phyloP scores from a whole-genome alignment of 2,329 filamentous ascomycete genomes.

The Neopestalotiopsis sp. region DNA sequence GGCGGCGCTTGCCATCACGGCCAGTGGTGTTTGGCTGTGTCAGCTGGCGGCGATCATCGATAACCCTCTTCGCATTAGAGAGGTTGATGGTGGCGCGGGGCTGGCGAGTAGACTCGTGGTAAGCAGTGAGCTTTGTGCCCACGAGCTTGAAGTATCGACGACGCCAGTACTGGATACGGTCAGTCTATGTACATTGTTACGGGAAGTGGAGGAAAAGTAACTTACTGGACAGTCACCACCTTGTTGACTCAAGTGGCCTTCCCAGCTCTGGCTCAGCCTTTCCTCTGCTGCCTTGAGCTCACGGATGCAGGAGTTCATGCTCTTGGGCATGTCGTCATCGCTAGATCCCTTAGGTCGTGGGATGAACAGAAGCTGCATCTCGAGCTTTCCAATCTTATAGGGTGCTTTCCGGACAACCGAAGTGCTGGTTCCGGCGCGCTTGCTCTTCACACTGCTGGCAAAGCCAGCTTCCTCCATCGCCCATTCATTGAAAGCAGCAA shows the following conservation, averaged over 20 bases:
- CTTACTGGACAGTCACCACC: conserved; percentile 96
- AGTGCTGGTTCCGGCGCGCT: conserved; percentile 68
- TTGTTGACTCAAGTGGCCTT: conserved; percentile 93
- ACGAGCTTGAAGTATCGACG: conserved; percentile 95
- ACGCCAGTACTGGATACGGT: conserved; percentile 81
- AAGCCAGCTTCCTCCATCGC: conserved; percentile 82
- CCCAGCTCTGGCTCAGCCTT: conserved; percentile 77
- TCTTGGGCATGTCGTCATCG: conserved; percentile 99
- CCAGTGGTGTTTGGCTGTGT: conserved; percentile 83
- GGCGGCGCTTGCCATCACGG: conserved; percentile 79
- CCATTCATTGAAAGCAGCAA: conserved; percentile 99
- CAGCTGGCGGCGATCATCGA: conserved; percentile 86
- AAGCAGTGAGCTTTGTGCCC: conserved; percentile 90
- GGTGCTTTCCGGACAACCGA: conserved; percentile 81
- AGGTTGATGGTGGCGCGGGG: conserved; percentile 97
- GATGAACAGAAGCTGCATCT: conserved; percentile 92
- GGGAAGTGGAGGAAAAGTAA: conserved; percentile 30
- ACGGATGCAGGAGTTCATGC: conserved; percentile 94
- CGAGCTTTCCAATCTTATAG: conserved; percentile 95
- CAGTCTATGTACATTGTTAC: conserved; percentile 35
- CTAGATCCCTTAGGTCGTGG: conserved; percentile 85
- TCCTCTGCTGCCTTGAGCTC: conserved; percentile 92
- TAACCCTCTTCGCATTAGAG: conserved; percentile 88
- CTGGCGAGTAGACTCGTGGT: conserved; percentile 93
- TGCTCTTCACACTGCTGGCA: conserved; percentile 91